Conservation (phyloP, 345 rosid species). For the Kernera saxatilis region DNA sequence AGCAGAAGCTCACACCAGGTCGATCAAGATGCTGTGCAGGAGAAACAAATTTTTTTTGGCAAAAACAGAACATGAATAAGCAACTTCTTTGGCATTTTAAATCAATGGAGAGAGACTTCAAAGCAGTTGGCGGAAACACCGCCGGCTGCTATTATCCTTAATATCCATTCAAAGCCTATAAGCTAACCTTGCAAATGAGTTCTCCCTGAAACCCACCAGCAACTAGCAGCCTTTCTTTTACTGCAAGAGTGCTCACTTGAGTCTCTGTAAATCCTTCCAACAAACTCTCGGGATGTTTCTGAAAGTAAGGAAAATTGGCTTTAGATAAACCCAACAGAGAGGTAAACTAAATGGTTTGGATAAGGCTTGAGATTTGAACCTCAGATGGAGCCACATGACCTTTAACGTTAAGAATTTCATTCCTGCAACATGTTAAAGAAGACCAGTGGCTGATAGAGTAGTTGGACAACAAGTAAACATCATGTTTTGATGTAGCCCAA, state of each 20-base stretch:
- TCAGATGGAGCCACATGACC: conserved; percentile 72
- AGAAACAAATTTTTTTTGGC: no score
- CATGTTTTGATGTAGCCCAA: conserved; percentile 74
- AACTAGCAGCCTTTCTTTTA: conserved; percentile 58
- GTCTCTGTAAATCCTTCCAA: conserved; percentile 73
- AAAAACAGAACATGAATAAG: neutral
- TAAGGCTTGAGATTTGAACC: conserved; percentile 32
- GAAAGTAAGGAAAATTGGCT: neutral
- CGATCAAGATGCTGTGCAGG: conserved; percentile 64
- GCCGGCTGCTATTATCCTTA: neutral
- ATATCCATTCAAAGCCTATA: neutral
- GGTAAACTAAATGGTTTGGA: neutral
- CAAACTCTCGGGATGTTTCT: conserved; percentile 74
- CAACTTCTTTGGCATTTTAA: neutral
- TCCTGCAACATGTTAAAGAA: conserved; percentile 41
- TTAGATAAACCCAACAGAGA: conserved; percentile 4
- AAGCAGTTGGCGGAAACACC: neutral
- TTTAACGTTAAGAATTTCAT: conserved; percentile 60
- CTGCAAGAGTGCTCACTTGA: conserved; percentile 81
- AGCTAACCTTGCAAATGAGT: conserved; percentile 66
- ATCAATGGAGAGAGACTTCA: neutral
- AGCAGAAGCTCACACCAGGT: conserved; percentile 84
- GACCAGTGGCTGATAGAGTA: conserved; percentile 69
- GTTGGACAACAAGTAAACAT: conserved; percentile 67
- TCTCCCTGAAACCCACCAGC: conserved; percentile 91